Evolutionary conservation across 2,329 filamentous ascomycete genomes (phyloP).

Genomic region (Colletotrichum somersetense): DNA sequence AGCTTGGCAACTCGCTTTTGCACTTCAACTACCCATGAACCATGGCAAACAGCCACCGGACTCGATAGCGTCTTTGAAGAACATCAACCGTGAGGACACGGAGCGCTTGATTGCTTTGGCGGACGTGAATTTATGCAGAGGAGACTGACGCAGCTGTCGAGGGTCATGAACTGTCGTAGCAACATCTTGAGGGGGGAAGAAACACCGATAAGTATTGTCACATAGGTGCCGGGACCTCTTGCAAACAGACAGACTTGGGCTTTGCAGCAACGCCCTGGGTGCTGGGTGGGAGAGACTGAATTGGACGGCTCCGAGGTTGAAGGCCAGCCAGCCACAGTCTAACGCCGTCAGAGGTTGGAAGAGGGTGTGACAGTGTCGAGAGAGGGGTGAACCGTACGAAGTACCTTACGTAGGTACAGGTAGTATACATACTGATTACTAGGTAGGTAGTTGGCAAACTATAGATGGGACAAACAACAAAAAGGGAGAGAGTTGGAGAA

Average conservation of each 20-base stretch:
- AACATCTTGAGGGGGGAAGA: not conserved
- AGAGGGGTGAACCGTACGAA: not conserved
- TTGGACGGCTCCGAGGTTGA: not conserved
- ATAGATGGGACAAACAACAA: not conserved
- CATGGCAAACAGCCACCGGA: slow-evolving; percentile 6
- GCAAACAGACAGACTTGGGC: not conserved
- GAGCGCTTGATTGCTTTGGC: not conserved
- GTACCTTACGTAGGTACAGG: not conserved
- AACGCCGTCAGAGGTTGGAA: not conserved
- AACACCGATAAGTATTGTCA: not conserved
- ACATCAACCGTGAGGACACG: too few species aligned
- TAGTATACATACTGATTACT: too few species aligned
- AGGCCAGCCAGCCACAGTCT: slow-evolving; percentile 17
- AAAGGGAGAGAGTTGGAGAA: slow-evolving; percentile 3
- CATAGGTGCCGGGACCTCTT: not conserved
- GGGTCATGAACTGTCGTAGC: not conserved
- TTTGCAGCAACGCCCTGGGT: slow-evolving; percentile 1
- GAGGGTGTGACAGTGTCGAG: slow-evolving; percentile 4
- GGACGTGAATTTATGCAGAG: not conserved
- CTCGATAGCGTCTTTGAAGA: not conserved
- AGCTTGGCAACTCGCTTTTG: not conserved
- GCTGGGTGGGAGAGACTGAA: not conserved
- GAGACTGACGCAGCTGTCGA: not conserved
- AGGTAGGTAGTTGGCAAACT: too few species aligned
- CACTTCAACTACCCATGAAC: slow-evolving; percentile 3